Percentiles rank a stretch among this genome's conserved stretches.
These are phyloP conservation scores for Zygnema cylindricum DNA, from an alignment of 139 green algal genomes.

Conservation along the genomic window DNA sequence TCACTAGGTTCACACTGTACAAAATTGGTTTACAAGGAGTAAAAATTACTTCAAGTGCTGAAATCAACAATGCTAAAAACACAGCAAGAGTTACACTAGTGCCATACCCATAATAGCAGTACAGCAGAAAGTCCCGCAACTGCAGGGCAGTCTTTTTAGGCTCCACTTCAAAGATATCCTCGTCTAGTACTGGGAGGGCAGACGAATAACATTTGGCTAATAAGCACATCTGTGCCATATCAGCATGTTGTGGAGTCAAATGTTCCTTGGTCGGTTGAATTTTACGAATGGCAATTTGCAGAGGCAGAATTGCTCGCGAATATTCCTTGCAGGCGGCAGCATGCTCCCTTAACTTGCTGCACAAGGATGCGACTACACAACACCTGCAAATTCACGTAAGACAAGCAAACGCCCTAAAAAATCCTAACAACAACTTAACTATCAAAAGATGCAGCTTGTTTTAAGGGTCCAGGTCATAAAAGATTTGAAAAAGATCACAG, in stretches of 20 bases:
- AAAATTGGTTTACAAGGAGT: neutral
- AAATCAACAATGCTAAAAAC: neutral
- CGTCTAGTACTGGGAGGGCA: constrained; percentile 68
- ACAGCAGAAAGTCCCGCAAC: constrained; percentile 85
- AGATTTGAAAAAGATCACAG: neutral
- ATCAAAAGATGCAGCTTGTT: neutral
- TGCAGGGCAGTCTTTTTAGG: constrained; percentile 72
- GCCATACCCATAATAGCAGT: constrained; percentile 89
- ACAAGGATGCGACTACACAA: constrained; percentile 63
- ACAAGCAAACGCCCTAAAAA: neutral
- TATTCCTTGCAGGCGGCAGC: constrained; percentile 42
- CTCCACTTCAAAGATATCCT: constrained; percentile 79
- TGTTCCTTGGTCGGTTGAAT: constrained; percentile 68
- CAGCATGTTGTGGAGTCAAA: constrained; percentile 85
- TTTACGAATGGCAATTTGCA: constrained; percentile 70
- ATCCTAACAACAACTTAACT: constrained; percentile 2
- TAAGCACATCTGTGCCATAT: constrained; percentile 79
- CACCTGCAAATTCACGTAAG: constrained; percentile 67
- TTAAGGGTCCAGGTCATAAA: neutral
- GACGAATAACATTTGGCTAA: constrained; percentile 78
- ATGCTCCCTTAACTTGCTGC: constrained; percentile 69
- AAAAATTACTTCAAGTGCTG: neutral
- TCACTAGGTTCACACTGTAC: no score
- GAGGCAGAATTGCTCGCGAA: constrained; percentile 70
- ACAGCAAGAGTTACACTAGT: neutral